phyloP scores from a whole-genome alignment of 2,329 filamentous ascomycete species.

The Epichloe typhina region DNA sequence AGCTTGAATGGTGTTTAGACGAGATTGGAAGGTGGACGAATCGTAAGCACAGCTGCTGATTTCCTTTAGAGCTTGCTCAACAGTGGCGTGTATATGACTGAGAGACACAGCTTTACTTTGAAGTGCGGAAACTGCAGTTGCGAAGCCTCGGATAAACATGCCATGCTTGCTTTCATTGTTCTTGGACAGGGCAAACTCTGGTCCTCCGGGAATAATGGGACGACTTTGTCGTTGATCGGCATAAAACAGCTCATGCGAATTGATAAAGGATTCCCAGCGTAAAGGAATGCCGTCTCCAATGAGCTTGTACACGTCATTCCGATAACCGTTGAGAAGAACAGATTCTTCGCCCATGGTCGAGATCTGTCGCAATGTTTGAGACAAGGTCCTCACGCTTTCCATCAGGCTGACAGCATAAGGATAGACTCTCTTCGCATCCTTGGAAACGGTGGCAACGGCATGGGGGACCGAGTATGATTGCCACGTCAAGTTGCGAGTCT shows the following conservation, averaged over 20 bases:
- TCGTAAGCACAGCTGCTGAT: slow-evolving; percentile 78
- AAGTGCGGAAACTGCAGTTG: slow-evolving; percentile 70
- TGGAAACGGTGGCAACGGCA: slow-evolving; percentile 86
- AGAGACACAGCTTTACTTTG: slow-evolving; percentile 78
- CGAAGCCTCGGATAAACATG: slow-evolving; percentile 91
- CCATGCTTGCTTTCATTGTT: slow-evolving; percentile 82
- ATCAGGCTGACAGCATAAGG: slow-evolving; percentile 96
- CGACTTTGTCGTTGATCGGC: slow-evolving; percentile 34
- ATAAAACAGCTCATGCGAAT: slow-evolving; percentile 79
- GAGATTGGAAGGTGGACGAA: slow-evolving; percentile 61
- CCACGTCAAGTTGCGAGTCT: slow-evolving; percentile 92
- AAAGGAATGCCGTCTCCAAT: slow-evolving; percentile 79
- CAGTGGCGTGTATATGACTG: slow-evolving; percentile 62
- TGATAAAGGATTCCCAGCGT: slow-evolving; percentile 95
- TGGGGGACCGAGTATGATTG: slow-evolving; percentile 90
- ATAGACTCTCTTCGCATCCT: slow-evolving; percentile 97
- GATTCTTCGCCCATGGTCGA: slow-evolving; percentile 76
- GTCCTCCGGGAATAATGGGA: slow-evolving; percentile 26
- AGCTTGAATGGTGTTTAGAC: slow-evolving; percentile 75
- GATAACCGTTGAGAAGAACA: slow-evolving; percentile 77
- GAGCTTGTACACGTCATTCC: slow-evolving; percentile 75
- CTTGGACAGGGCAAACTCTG: slow-evolving; percentile 32
- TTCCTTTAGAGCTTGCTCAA: slow-evolving; percentile 71
- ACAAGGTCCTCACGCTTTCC: slow-evolving; percentile 92
- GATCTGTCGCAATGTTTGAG: slow-evolving; percentile 78